phyloP scores from a whole-genome alignment of 2,329 filamentous ascomycete species.

The Fusarium newnesense region DNA sequence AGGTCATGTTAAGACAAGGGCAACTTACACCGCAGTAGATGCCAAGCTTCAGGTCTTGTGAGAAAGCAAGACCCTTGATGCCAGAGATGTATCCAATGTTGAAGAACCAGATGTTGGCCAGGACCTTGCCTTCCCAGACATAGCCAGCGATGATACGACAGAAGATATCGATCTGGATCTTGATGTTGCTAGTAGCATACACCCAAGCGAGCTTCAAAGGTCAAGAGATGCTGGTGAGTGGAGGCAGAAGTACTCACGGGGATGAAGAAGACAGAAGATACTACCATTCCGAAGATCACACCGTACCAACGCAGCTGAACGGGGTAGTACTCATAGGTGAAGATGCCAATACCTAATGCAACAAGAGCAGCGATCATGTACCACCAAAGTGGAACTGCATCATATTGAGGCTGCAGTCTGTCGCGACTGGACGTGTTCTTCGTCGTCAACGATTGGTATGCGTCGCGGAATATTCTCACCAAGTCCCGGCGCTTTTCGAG shows the following conservation, averaged over 20 bases:
- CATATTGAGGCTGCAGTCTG: constrained; percentile 29
- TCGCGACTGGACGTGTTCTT: not conserved
- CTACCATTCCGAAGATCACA: constrained; percentile 41
- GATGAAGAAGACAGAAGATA: constrained; percentile 46
- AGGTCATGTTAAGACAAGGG: rapidly evolving
- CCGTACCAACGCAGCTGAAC: constrained; percentile 49
- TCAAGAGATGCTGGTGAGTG: not conserved
- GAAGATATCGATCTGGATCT: constrained; percentile 57
- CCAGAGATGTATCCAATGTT: constrained; percentile 54
- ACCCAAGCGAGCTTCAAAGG: constrained; percentile 44
- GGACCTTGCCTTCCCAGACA: constrained; percentile 55
- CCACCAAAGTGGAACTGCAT: constrained; percentile 42
- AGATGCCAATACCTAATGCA: constrained; percentile 43
- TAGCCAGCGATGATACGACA: constrained; percentile 58
- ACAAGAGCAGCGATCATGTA: constrained; percentile 33
- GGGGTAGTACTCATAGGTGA: constrained; percentile 46
- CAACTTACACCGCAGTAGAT: constrained; percentile 49
- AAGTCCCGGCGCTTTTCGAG: constrained; percentile 46
- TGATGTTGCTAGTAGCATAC: constrained; percentile 55
- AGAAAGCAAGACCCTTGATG: constrained; percentile 55
- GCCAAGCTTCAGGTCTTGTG: constrained; percentile 58
- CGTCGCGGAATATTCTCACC: constrained; percentile 6
- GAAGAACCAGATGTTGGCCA: constrained; percentile 53
- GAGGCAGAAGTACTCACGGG: constrained; percentile 27
- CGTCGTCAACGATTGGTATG: not conserved